Evolutionary conservation across 2,329 filamentous ascomycete species (phyloP).

Genomic region (Fusarium guadeloupense): DNA sequence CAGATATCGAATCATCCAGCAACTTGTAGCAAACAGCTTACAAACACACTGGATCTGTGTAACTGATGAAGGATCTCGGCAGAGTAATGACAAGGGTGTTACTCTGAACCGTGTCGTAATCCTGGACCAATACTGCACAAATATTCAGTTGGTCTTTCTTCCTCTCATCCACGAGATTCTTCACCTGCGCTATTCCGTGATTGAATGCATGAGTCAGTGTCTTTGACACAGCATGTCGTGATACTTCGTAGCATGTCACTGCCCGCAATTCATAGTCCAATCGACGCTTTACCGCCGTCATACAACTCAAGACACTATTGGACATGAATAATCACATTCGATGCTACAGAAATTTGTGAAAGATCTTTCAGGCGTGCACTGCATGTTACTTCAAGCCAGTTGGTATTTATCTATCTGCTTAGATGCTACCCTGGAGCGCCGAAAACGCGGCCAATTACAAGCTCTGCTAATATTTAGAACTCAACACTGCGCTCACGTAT

Average conservation of each 20-base stretch:
- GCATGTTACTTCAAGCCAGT: no score
- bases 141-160: neutral
- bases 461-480: conserved; percentile 8
- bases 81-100: conserved; percentile 5
- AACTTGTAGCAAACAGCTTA: conserved; percentile 1
- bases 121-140: neutral
- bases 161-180: conserved; percentile 4
- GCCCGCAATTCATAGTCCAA: neutral
- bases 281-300: neutral
- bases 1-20: conserved; percentile 1
- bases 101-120: neutral
- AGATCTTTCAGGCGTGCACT: no score
- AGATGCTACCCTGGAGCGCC: conserved; percentile 3
- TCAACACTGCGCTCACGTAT: neutral
- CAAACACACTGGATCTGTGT: conserved; percentile 13
- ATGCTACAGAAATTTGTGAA: no score
- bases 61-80: conserved; percentile 3
- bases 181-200: neutral
- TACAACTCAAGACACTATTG: no score
- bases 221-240: neutral
- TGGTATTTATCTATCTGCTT: neutral
- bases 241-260: neutral
- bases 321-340: no score
- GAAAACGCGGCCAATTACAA: conserved; percentile 1
- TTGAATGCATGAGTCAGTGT: conserved; percentile 2